phyloP scores from a whole-genome alignment of 495 filamentous ascomycete species.

The Penicillium flavigenum region DNA sequence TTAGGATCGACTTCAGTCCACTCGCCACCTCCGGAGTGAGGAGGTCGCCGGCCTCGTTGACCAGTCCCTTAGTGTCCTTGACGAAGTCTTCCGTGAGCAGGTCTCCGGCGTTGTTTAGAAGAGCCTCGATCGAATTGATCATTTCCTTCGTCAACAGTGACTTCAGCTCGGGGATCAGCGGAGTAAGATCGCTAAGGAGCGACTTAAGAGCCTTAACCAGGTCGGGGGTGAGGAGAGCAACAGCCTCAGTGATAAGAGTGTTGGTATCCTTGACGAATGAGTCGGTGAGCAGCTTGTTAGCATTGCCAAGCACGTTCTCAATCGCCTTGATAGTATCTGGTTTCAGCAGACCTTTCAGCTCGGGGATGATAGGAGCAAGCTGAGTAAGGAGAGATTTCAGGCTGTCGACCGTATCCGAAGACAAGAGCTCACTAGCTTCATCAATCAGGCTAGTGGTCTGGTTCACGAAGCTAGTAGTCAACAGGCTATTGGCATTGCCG shows the following conservation, averaged over 20 bases:
- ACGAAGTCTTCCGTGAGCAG: slow-evolving; percentile 41
- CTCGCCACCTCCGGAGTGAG: slow-evolving; percentile 14
- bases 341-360: slow-evolving; percentile 33
- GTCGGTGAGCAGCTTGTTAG: slow-evolving; percentile 38
- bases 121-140: slow-evolving; percentile 34
- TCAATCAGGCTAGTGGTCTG: slow-evolving; percentile 27
- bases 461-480: slow-evolving; percentile 33
- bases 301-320: slow-evolving; percentile 38
- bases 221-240: slow-evolving; percentile 38
- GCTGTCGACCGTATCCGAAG: slow-evolving; percentile 36
- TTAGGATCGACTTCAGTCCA: slow-evolving; percentile 21
- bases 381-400: slow-evolving; percentile 29
- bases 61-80: slow-evolving; percentile 29
- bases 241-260: slow-evolving; percentile 35
- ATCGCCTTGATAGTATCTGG: slow-evolving; percentile 37
- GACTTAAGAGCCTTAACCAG: slow-evolving; percentile 39
- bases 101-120: slow-evolving; percentile 40
- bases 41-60: slow-evolving; percentile 14
- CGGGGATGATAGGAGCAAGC: slow-evolving; percentile 9
- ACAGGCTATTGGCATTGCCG: slow-evolving; percentile 36
- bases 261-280: slow-evolving; percentile 39
- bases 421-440: slow-evolving; percentile 36
- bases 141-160: slow-evolving; percentile 36
- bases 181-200: slow-evolving; percentile 36
- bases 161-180: slow-evolving; percentile 33